phyloP scores from a whole-genome alignment of 768 basidiomycete genomes.

The Boletus subparvulus region DNA sequence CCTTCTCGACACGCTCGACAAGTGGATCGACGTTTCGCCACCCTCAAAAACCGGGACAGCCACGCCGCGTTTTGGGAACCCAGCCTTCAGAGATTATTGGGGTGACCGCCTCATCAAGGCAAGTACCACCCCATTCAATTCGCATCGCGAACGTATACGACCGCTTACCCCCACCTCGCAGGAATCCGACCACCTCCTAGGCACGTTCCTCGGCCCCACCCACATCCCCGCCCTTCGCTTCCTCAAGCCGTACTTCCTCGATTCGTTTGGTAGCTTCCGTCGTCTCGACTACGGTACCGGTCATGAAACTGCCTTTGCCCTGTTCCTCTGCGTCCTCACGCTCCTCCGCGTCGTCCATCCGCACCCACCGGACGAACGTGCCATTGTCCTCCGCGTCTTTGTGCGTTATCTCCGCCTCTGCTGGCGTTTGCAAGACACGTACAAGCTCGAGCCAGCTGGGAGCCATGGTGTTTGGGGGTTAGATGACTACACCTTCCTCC shows the following conservation, averaged over 20 bases:
- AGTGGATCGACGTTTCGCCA: constrained; percentile 83
- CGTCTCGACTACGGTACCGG: constrained; percentile 97
- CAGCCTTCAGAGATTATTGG: constrained; percentile 82
- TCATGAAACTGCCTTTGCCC: constrained; percentile 86
- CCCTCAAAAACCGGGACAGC: constrained; percentile 48
- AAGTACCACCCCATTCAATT: constrained; percentile 3
- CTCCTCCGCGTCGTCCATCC: constrained; percentile 66
- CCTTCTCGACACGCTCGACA: constrained; percentile 64
- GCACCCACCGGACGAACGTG: constrained; percentile 58
- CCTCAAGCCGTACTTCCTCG: constrained; percentile 73
- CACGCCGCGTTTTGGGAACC: constrained; percentile 87
- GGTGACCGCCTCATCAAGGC: constrained; percentile 78
- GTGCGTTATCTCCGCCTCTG: constrained; percentile 77
- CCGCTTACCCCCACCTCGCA: constrained; percentile 26
- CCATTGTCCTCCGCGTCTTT: constrained; percentile 60
- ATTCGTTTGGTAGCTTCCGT: constrained; percentile 86
- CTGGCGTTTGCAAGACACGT: constrained; percentile 85
- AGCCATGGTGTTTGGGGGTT: constrained; percentile 98
- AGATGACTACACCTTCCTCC: constrained; percentile 87
- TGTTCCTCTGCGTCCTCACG: constrained; percentile 74
- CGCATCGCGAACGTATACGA: not conserved
- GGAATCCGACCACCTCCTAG: constrained; percentile 54
- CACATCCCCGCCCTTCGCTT: constrained; percentile 52
- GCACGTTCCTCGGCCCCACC: constrained; percentile 45
- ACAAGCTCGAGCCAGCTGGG: constrained; percentile 92